Evolutionary conservation across 2,329 filamentous ascomycete species (phyloP).

Genomic region (Aspergillus felis): DNA sequence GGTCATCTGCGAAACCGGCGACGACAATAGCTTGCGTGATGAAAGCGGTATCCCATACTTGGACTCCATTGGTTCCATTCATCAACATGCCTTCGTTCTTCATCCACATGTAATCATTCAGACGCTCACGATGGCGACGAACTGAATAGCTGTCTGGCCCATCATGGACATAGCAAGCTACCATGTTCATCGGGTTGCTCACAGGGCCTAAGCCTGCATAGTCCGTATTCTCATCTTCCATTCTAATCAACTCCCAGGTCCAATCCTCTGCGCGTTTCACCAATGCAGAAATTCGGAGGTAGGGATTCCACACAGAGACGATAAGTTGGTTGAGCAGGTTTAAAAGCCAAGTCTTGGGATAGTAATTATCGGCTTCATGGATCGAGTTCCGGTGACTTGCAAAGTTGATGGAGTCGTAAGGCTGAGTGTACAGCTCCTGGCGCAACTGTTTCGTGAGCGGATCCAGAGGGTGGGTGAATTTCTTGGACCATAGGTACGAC

Average conservation of each 20-base stretch:
- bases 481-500: conserved; percentile 82
- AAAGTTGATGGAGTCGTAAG: conserved; percentile 77
- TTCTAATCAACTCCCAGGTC: conserved; percentile 76
- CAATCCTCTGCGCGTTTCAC: conserved; percentile 72
- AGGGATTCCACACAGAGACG: conserved; percentile 75
- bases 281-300: conserved; percentile 63
- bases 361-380: conserved; percentile 76
- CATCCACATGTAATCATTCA: conserved; percentile 87
- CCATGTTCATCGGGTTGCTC: conserved; percentile 83
- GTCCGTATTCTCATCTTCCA: conserved; percentile 91
- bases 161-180: conserved; percentile 79
- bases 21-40: conserved; percentile 77
- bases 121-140: conserved; percentile 70
- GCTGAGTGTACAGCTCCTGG: conserved; percentile 76
- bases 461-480: conserved; percentile 72
- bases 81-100: conserved; percentile 88
- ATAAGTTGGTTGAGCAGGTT: conserved; percentile 75
- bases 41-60: conserved; percentile 95
- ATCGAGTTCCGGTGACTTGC: conserved; percentile 76
- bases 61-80: conserved; percentile 97
- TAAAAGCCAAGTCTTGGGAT: conserved; percentile 83
- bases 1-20: conserved; percentile 71
- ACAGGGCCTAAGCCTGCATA: conserved; percentile 84
- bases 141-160: conserved; percentile 71
- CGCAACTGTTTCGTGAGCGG: conserved; percentile 68